Evolutionary conservation across 2,329 filamentous ascomycete genomes (phyloP).

Genomic region (Nigrospora sphaerica): DNA sequence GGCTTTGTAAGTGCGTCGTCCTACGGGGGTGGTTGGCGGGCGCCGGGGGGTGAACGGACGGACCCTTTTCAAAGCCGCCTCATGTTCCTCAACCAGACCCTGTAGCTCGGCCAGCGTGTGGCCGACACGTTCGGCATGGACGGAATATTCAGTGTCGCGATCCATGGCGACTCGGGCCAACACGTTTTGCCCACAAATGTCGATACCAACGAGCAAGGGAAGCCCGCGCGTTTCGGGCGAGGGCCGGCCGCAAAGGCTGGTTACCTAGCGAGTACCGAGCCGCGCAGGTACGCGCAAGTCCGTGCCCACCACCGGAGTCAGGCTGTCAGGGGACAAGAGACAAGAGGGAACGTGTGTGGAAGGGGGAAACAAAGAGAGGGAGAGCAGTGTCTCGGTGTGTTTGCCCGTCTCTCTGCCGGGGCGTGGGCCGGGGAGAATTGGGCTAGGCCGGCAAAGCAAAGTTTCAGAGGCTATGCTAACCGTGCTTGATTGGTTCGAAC

Average conservation of each 20-base stretch:
- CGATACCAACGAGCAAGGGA: too few relatives aligned
- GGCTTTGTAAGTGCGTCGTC: slow-evolving; percentile 8
- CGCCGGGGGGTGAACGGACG: slow-evolving; percentile 2
- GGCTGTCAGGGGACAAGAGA: neutral
- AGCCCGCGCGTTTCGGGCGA: too few relatives aligned
- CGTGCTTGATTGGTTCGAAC: too few relatives aligned
- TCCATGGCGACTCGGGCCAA: slow-evolving; percentile 14
- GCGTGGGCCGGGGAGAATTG: too few relatives aligned
- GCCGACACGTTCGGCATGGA: slow-evolving; percentile 51
- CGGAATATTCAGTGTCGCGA: slow-evolving; percentile 15
- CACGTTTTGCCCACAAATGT: too few relatives aligned
- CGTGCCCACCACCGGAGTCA: too few relatives aligned
- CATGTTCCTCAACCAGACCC: slow-evolving; percentile 45
- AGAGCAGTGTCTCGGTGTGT: slow-evolving; percentile 2
- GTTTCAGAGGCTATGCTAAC: too few relatives aligned
- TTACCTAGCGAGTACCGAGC: too few relatives aligned
- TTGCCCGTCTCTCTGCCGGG: too few relatives aligned
- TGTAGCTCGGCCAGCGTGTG: slow-evolving; percentile 63
- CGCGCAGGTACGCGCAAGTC: too few relatives aligned
- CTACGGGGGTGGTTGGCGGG: slow-evolving; percentile 6
- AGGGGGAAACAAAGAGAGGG: neutral
- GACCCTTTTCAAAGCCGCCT: slow-evolving; percentile 41
- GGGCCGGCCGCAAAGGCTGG: too few relatives aligned
- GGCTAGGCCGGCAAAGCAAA: too few relatives aligned
- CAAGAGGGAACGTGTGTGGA: neutral